phyloP scores from a whole-genome alignment of 2,329 filamentous ascomycete species.

The Drechmeria coniospora region DNA sequence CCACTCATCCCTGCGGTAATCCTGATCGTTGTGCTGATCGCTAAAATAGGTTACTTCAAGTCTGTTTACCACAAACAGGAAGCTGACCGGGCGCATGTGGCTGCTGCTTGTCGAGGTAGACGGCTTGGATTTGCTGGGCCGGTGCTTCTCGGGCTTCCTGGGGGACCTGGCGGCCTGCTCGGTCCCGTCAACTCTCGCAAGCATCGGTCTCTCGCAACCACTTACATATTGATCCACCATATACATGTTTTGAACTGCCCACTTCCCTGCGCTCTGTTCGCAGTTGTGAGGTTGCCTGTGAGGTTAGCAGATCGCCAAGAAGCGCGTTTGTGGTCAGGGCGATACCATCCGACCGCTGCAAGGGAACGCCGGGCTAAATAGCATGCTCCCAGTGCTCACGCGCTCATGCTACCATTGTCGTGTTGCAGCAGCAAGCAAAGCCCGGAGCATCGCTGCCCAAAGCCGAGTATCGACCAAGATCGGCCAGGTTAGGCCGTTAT shows the following conservation, averaged over 20 bases:
- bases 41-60: slow-evolving; percentile 11
- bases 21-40: slow-evolving; percentile 3
- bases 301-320: too few species aligned
- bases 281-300: too few species aligned
- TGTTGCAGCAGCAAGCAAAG: background rate
- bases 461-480: slow-evolving; percentile 2
- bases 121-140: slow-evolving; percentile 1
- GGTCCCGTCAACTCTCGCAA: too few species aligned
- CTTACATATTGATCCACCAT: slow-evolving; percentile 1
- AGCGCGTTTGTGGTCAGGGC: too few species aligned
- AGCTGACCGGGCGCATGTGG: slow-evolving; percentile 9
- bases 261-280: too few species aligned
- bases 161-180: too few species aligned
- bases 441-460: slow-evolving; percentile 11
- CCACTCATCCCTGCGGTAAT: slow-evolving; percentile 8
- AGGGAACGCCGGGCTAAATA: slow-evolving; percentile 1
- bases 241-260: background rate
- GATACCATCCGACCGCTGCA: background rate
- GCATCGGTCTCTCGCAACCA: too few species aligned
- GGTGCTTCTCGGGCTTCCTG: slow-evolving; percentile 1
- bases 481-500: slow-evolving; percentile 10
- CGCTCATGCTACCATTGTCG: background rate
- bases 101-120: background rate
- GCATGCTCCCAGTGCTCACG: slow-evolving; percentile 6
- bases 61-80: slow-evolving; percentile 25